Evolutionary conservation across 345 rosid genomes (phyloP).

Genomic region (Arabidopsis suecica): DNA sequence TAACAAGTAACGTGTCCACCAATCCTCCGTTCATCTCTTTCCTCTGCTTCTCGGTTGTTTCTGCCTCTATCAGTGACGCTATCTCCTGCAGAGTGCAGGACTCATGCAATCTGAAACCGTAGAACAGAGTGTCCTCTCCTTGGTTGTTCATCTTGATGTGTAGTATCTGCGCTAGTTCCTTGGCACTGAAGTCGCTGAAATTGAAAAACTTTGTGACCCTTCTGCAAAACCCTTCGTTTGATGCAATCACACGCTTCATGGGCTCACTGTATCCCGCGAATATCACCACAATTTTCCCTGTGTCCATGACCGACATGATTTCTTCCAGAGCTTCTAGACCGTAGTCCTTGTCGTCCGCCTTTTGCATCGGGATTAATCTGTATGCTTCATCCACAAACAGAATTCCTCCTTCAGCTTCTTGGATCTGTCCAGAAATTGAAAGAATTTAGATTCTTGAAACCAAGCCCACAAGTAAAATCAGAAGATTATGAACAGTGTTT

Average conservation of each 20-base stretch:
- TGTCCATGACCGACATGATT: conserved; percentile 97
- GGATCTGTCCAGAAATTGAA: conserved; percentile 58
- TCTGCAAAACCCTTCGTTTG: conserved; percentile 95
- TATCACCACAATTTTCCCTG: conserved; percentile 86
- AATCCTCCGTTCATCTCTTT: conserved; percentile 94
- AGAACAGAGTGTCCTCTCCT: conserved; percentile 60
- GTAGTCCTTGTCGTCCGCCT: conserved; percentile 91
- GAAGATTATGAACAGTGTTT: background rate
- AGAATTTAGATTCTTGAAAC: conserved; percentile 15
- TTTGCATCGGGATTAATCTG: conserved; percentile 90
- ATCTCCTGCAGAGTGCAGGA: conserved; percentile 72
- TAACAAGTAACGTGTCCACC: conserved; percentile 76
- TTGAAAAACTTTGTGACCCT: conserved; percentile 94
- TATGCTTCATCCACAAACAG: conserved; percentile 99
- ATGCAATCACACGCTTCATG: conserved; percentile 92
- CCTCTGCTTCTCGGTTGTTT: conserved; percentile 86
- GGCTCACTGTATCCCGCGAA: conserved; percentile 97
- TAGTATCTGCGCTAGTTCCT: conserved; percentile 79
- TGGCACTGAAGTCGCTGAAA: conserved; percentile 73
- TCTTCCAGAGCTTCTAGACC: conserved; percentile 98
- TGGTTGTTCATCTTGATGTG: conserved; percentile 87
- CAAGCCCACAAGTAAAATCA: conserved; percentile 21
- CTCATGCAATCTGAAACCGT: conserved; percentile 72
- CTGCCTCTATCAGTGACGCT: conserved; percentile 64
- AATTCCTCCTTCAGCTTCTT: conserved; percentile 98